Evolutionary conservation across 148 eudicot genomes (phyloP).

Genomic region (Vaccinium macrocarpon): DNA sequence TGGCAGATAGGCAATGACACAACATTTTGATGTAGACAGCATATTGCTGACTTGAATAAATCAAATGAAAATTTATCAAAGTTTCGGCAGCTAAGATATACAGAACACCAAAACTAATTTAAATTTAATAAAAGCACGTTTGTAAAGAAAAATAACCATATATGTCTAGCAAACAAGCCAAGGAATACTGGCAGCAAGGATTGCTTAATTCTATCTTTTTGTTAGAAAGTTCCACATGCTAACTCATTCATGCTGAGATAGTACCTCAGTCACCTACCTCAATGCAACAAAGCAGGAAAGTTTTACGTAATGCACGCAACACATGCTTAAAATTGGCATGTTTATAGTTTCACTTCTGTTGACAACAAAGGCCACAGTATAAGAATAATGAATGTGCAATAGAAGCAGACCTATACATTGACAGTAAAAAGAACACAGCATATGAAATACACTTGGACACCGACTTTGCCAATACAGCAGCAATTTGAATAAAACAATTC

Average conservation of each 20-base stretch:
- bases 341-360: background rate
- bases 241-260: background rate
- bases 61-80: background rate
- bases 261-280: background rate
- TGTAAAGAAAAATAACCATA: background rate
- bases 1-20: background rate
- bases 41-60: background rate
- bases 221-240: background rate
- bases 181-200: background rate
- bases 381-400: background rate
- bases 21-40: background rate
- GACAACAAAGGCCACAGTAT: background rate
- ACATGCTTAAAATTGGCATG: background rate
- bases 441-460: background rate
- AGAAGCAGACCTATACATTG: background rate
- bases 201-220: background rate
- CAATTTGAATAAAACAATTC: background rate
- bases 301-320: background rate
- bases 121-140: background rate
- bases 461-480: background rate
- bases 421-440: background rate
- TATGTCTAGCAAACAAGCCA: background rate
- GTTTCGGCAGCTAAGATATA: background rate
- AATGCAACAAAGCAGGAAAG: background rate
- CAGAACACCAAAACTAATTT: background rate